A percentile compares a stretch with the other conserved stretches of the same genome.
Evolutionary conservation across 108 stramenopile genomes (phyloP).

Genomic region (Cyclostephanos invisitatus): DNA sequence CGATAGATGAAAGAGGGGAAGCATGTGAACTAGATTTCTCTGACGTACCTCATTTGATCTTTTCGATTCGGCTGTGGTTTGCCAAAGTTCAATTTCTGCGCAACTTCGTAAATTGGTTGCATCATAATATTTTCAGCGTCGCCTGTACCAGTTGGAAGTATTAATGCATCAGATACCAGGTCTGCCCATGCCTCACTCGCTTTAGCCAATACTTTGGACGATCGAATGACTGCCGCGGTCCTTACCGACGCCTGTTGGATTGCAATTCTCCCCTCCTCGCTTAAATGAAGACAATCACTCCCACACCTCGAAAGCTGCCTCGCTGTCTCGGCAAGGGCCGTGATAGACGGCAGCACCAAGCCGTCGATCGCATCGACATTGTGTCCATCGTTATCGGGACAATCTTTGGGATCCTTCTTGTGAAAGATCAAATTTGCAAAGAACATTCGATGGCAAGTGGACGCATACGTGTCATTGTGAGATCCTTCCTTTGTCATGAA

Average conservation of each 20-base stretch:
- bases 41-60: slow-evolving; percentile 50
- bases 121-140: slow-evolving; percentile 32
- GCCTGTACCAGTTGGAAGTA: slow-evolving; percentile 15
- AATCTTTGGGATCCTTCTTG: slow-evolving; percentile 59
- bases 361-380: slow-evolving; percentile 92
- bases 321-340: slow-evolving; percentile 52
- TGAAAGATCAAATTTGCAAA: slow-evolving; percentile 76
- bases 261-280: slow-evolving; percentile 10
- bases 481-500: slow-evolving; percentile 85
- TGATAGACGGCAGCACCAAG: slow-evolving; percentile 72
- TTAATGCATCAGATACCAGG: slow-evolving; percentile 43
- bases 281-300: slow-evolving; percentile 7
- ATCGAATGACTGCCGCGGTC: slow-evolving; percentile 63
- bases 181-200: slow-evolving; percentile 50
- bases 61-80: slow-evolving; percentile 21
- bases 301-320: slow-evolving; percentile 22
- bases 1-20: background rate
- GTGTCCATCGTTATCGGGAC: slow-evolving; percentile 90
- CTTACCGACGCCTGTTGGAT: slow-evolving; percentile 43
- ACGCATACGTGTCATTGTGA: slow-evolving; percentile 90
- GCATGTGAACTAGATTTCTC: background rate
- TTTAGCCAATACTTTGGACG: slow-evolving; percentile 48
- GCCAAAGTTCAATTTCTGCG: slow-evolving; percentile 38
- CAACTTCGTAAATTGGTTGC: slow-evolving; percentile 26
- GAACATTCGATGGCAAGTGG: slow-evolving; percentile 93